Percentiles rank a stretch among this genome's conserved stretches.
These are phyloP conservation scores for Blakeslea trispora DNA, from an alignment of 371 early-diverging fungal species.

Conservation along the genomic window DNA sequence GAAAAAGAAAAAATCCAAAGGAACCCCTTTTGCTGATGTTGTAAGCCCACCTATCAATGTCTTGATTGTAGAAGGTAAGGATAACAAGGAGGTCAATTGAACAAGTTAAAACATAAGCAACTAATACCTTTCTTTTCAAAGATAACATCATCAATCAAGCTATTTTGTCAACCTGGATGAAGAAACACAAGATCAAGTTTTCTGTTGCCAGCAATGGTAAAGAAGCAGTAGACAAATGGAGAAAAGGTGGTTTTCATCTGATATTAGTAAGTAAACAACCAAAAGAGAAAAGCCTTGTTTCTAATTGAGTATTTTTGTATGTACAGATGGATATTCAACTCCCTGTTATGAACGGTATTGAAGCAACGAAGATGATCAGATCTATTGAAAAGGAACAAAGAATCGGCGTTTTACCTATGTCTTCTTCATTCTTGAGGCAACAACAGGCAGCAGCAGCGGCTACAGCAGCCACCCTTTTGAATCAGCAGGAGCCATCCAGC, in stretches of 20 bases:
- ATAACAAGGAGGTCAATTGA: neutral
- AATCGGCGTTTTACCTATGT: conserved; percentile 51
- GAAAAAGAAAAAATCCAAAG: conserved; percentile 23
- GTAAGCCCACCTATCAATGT: conserved; percentile 65
- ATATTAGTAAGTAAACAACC: conserved; percentile 55
- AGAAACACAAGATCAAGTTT: conserved; percentile 63
- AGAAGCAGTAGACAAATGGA: conserved; percentile 73
- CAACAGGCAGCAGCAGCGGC: conserved; percentile 14
- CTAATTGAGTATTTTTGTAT: too few relatives aligned
- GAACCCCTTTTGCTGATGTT: conserved; percentile 21
- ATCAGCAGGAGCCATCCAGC: neutral
- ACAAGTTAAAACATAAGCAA: neutral
- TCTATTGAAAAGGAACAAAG: conserved; percentile 58
- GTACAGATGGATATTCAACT: conserved; percentile 76
- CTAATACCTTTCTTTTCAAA: conserved; percentile 10
- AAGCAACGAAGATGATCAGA: conserved; percentile 71
- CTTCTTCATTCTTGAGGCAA: conserved; percentile 22
- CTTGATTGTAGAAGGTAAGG: conserved; percentile 70
- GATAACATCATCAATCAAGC: conserved; percentile 73
- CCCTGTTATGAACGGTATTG: conserved; percentile 78
- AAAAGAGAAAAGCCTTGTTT: too few relatives aligned
- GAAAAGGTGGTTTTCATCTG: conserved; percentile 64
- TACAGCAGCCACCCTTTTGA: conserved; percentile 1
- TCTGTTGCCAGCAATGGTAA: conserved; percentile 66
- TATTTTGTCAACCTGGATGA: conserved; percentile 68